Evolutionary conservation across 257 asterid species (phyloP).

Genomic region (Datura wrightii): DNA sequence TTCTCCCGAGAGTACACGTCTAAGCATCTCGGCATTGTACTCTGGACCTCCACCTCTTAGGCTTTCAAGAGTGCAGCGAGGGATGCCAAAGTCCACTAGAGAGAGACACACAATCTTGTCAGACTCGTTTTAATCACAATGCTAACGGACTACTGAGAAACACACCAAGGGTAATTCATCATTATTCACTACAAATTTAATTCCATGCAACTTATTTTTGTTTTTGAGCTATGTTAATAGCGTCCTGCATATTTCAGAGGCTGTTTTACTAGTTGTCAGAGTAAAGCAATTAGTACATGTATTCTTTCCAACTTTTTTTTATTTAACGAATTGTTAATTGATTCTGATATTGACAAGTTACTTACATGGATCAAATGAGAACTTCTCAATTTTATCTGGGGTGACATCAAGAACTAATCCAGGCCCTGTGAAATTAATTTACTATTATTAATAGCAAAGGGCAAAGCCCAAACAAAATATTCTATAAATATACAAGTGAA

Average conservation of each 20-base stretch:
- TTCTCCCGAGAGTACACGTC: conserved; percentile 68
- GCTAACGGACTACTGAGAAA: background rate
- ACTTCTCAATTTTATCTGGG: conserved; percentile 58
- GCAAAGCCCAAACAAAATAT: background rate
- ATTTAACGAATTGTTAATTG: background rate
- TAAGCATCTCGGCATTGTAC: conserved; percentile 64
- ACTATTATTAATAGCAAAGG: background rate
- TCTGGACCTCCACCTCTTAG: conserved; percentile 73
- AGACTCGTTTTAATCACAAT: background rate
- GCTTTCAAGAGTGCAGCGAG: conserved; percentile 64
- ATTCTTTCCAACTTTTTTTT: background rate
- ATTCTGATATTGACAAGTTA: background rate
- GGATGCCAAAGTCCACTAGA: conserved; percentile 74
- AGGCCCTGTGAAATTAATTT: conserved; percentile 55
- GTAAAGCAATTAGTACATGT: background rate
- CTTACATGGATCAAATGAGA: conserved; percentile 77
- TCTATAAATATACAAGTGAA: background rate
- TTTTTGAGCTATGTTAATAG: too few species aligned
- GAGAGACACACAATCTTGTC: background rate
- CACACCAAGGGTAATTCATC: background rate
- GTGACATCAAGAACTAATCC: conserved; percentile 72
- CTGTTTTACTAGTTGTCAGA: background rate
- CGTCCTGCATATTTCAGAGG: background rate
- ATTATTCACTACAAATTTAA: background rate
- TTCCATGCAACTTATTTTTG: background rate